Base-by-base conservation (phyloP, 2,329 filamentous ascomycete genomes). In the Leptographium radiaticola region DNA sequence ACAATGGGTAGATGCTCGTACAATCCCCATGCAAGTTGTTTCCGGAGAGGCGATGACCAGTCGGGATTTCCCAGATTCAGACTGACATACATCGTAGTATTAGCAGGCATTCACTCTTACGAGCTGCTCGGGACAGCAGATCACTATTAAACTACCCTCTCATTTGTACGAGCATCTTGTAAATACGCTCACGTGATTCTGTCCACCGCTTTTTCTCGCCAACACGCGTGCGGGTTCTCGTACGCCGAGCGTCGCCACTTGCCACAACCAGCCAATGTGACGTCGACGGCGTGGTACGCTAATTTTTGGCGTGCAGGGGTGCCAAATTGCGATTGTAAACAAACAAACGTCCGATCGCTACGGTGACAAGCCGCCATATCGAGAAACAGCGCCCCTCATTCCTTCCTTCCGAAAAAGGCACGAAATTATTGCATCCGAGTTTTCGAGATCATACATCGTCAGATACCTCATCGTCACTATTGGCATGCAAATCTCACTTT, bases 281-380 rank as follows among this genome's bases (percentile, higher is more conserved):
- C 36, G 36, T 50, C 39, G 38, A 43, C 20, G 40, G 20, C 9
- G n/a, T n/a, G 12, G 34, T 49, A 43, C 38, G 30, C 49, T 51
- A 43, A 31, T 16, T 6, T 40, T 36, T 39, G 33, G n/a, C n/a
- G 10, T 16, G 31, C 42, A 52, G 42, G 18, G 50, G 49, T 34
- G 11, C 12, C 15, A 12, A 20, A 31, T 31, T 39, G 18, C 33
- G 7, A 40, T 55, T 54, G 58, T 61, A 61, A 61, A 61, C 58
- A 61, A 61, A 61, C 58, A 60, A 57, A 46, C 43, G 33, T 31
- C 47, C 58, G 55, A 59, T 61, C 59, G 53, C 59, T 58, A 52
- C 49, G 58, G 58, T 47, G 59, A 60, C 59, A 58, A 50, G 45
- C 52, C 30, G 33, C 45, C 55, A 44, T 50, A 55, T 52, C 50